A percentile compares a stretch with the other conserved stretches of the same genome.
Evolutionary conservation across 2,329 filamentous ascomycete species (phyloP).

Genomic region (Ceratocystis alfenasii): DNA sequence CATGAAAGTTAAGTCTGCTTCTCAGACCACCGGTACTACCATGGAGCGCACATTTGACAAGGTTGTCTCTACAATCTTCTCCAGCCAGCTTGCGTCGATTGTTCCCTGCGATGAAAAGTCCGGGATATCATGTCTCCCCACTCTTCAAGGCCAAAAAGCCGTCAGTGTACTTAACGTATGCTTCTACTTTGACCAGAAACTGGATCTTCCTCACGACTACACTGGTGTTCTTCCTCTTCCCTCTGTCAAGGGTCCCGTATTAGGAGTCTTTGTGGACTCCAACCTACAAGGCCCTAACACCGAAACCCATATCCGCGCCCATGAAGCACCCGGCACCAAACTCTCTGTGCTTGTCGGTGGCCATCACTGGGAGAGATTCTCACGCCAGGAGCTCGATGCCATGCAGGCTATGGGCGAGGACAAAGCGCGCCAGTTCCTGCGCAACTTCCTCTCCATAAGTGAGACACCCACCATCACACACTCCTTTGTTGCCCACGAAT

Average conservation of each 20-base stretch:
- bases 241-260: conserved; percentile 61
- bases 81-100: conserved; percentile 33
- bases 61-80: conserved; percentile 53
- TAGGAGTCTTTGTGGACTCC: conserved; percentile 88
- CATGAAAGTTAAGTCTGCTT: conserved; percentile 3
- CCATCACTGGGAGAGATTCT: conserved; percentile 62
- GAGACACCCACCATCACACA: conserved; percentile 49
- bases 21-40: not conserved
- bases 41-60: conserved; percentile 36
- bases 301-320: conserved; percentile 32
- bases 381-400: conserved; percentile 53
- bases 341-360: conserved; percentile 91
- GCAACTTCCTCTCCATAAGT: conserved; percentile 38
- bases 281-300: conserved; percentile 41
- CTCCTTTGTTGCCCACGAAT: conserved; percentile 50
- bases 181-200: conserved; percentile 60
- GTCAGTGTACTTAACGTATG: conserved; percentile 89
- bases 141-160: conserved; percentile 44
- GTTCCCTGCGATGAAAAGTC: conserved; percentile 26
- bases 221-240: conserved; percentile 89
- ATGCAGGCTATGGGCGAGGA: conserved; percentile 57
- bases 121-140: conserved; percentile 31
- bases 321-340: conserved; percentile 56
- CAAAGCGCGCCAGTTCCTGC: conserved; percentile 56
- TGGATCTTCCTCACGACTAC: conserved; percentile 52